Evolutionary conservation across 202 grass and related monocot genomes (phyloP), one percentile per base, ranked within the genome.

Genomic region (Carex sylvatica): DNA sequence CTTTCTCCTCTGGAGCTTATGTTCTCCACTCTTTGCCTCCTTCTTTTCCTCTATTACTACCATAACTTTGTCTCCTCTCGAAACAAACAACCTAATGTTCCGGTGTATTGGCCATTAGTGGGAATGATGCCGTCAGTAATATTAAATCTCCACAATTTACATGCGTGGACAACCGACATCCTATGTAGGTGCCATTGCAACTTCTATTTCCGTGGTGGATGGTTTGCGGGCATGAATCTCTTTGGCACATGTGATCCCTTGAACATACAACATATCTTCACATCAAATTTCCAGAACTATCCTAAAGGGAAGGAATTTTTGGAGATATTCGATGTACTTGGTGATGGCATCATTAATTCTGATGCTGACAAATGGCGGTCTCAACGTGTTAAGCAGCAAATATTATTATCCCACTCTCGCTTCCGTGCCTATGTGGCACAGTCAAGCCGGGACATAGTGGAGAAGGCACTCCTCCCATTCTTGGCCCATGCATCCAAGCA

Each of bases 211-310:
- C 44, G 54, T 0, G 91, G 91, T 2, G 84, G 83, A 4, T 86
- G 79, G 65, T 74, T 80, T 70, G 70, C 85, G 15, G 86, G 73
- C 63, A 87, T 93, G 87, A 60, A 76, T 24, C 28, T 91, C 26
- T 85, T 97, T 40, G 5, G 83, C 4, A 97, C 94, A 8, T 26
- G 62, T 61, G 91, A 97, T 51, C 94, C 91, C 0, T 79, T 79
- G 33, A 97, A 93, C 82, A 51, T 97, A 3, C 89, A 90, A 51
- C 94, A 97, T 77, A 65, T 93, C 36, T 93, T 97, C 83, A 90
- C 89, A 46, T 87, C 85, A 72, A 91, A 90, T 74, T 97, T 97
- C 78, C n/a, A 38, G 12, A 97, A 97, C 81, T 97, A 93, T 78
- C 93, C 91, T 33, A 97, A 97, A 55, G 93, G 93, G 26, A 77